A percentile compares a stretch with the other conserved stretches of the same genome.
Evolutionary conservation across 768 basidiomycete species (phyloP).

Genomic region (Lactarius sp.): DNA sequence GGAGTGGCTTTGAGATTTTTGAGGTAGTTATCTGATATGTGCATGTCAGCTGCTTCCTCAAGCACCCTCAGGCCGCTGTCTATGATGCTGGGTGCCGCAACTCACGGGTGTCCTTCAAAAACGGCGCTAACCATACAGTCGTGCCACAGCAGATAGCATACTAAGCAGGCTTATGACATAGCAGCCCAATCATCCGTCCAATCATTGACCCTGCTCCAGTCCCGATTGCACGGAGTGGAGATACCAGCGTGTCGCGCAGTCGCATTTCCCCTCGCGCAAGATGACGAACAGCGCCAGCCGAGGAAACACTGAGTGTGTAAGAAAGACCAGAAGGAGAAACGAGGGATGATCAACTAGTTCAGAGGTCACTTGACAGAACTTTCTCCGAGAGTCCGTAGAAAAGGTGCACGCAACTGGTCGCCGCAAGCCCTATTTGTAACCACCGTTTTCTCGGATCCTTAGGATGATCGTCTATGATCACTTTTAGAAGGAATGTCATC

Average conservation of each 20-base stretch:
- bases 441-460: too few species aligned
- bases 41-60: too few species aligned
- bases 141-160: not conserved
- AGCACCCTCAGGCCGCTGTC: too few species aligned
- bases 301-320: not conserved
- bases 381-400: too few species aligned
- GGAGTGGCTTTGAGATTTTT: slow-evolving; percentile 42
- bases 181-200: not conserved
- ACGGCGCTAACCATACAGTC: not conserved
- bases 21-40: slow-evolving; percentile 49
- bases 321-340: too few species aligned
- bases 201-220: not conserved
- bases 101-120: slow-evolving; percentile 20
- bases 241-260: not conserved
- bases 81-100: slow-evolving; percentile 25
- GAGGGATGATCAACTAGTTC: too few species aligned
- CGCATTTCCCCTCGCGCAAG: not conserved
- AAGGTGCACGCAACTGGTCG: not conserved
- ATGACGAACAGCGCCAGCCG: too few species aligned
- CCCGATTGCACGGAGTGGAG: not conserved
- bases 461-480: too few species aligned
- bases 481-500: not conserved
- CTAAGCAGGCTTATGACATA: not conserved
- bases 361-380: too few species aligned
- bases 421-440: not conserved